Evolutionary conservation across 2,329 filamentous ascomycete genomes (phyloP).

Genomic region (Helotiales sp.): DNA sequence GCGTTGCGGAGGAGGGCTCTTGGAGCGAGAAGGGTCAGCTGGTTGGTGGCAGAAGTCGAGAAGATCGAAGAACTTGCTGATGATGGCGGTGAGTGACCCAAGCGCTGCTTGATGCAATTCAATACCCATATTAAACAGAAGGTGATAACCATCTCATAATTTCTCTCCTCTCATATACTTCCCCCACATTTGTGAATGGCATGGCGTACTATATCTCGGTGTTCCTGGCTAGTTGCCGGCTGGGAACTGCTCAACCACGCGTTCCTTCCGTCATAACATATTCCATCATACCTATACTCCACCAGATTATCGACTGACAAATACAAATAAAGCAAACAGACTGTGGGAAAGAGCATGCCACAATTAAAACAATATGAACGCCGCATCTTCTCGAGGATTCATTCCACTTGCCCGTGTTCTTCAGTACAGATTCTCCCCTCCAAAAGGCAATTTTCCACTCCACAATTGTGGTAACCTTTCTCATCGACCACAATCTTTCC

Average conservation of each 20-base stretch:
- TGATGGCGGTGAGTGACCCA: too few species aligned
- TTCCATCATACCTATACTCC: constrained; percentile 4
- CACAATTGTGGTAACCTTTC: not conserved
- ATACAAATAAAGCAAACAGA: not conserved
- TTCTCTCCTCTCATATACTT: too few species aligned
- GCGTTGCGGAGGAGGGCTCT: too few species aligned
- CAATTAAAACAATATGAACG: not conserved
- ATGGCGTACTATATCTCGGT: not conserved
- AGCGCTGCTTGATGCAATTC: too few species aligned
- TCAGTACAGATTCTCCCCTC: not conserved
- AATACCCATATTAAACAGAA: not conserved
- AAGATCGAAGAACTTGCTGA: too few species aligned
- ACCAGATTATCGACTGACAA: constrained; percentile 9
- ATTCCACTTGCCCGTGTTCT: not conserved
- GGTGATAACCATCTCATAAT: not conserved
- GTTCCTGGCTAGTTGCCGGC: not conserved
- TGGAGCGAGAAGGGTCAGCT: too few species aligned
- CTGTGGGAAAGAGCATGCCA: not conserved
- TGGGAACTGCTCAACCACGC: constrained; percentile 5
- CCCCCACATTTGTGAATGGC: not conserved
- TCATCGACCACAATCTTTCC: not conserved
- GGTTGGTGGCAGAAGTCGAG: too few species aligned
- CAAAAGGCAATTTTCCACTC: not conserved
- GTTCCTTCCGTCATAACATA: not conserved
- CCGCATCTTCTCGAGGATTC: not conserved